Base-by-base conservation (phyloP, 805 yeast genomes). In the Dipodascus albidus region DNA sequence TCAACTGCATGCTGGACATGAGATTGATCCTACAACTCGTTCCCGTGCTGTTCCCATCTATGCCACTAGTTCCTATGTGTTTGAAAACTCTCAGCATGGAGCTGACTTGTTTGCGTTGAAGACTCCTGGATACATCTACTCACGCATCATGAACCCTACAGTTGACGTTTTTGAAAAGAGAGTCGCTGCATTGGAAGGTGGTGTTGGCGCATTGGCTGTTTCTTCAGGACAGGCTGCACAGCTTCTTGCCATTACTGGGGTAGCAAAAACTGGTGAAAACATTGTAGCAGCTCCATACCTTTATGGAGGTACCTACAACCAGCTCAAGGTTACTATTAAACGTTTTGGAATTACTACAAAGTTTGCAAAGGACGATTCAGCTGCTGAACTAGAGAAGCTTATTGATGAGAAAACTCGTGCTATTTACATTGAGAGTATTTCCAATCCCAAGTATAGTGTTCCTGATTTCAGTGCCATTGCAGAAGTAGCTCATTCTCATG, bases 201-300 rank as follows among this genome's bases (percentile, higher is more conserved):
- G 98, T 65, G 83, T 82, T 51, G 95, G 85, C 55, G 98, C 96
- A 2, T 71, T 91, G 53, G 95, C 96, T 3, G 83, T 85, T 23
- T 70, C 95, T 21, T 89, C 97, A n/a, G 99, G 99, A 57, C 96
- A 90, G 72, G 91, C 97, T 53, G 97, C 98, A 23, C 96, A 90
- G 69, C 80, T 88, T 60, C 66, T 85, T 55, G 95, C 96, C 20
- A 74, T 89, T 67, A 77, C 86, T 35, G 87, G 87, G 54, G 76
- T 89, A 61, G 95, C 96, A 41, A 88, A 85, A 60, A 69, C 80
- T 53, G 98, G 98, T 62, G 96, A 88, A 67, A 93, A 93, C 73
- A 79, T 91, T 60, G 80, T 91, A 53, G 83, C 96, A 27, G 83
- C 96, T 22, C 79, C 95, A 3, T 87, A 67, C 74, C 74, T 91